Base-by-base conservation (phyloP, 345 rosid genomes). In the Streptanthus diversifolius region DNA sequence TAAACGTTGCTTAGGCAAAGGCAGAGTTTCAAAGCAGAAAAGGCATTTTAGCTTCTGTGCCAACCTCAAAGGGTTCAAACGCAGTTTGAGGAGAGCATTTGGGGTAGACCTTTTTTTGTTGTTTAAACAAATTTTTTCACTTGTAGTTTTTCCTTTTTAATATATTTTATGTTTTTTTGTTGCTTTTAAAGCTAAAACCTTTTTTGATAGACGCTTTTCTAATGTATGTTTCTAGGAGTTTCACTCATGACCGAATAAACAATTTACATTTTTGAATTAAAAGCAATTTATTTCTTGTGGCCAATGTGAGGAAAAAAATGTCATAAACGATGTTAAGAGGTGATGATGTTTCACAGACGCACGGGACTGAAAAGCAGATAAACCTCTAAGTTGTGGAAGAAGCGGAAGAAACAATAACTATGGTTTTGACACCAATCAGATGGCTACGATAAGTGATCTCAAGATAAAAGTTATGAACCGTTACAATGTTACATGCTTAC, bases 141-240 rank as follows among this genome's bases (percentile, higher is more conserved):
- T 41, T 49, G 57, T 68, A 68, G 74, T 43, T 33, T 32, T 54
- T 17, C 2, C 12, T 2, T 37, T 67, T 36, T 14, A 13, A 33
- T 59, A 59, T 22, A 36, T 1, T 68, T 60, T 33, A 41, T 68
- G 73, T 73, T 27, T 63, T 74, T 61, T 35, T 69, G 47, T 22
- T 67, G 22, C 52, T 32, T 51, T 51, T 17, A 41, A 61, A 53
- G 49, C 52, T 68, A 9, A n/a, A 48, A 60, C 12, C 43, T 11
- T 40, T 68, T 41, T 63, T 68, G 14, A 60, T 75, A 68, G 79
- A 68, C 73, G 30, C 33, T 39, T 72, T 59, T 74, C 61, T 66
- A 47, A 66, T 48, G 66, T 49, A 74, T 59, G 68, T 66, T 75
- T 61, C 47, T 75, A 75, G 79, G 73, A 52, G 35, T 52, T 74